Conservation (phyloP, 805 yeast genomes). For the Lipomyces chichibuensis region DNA sequence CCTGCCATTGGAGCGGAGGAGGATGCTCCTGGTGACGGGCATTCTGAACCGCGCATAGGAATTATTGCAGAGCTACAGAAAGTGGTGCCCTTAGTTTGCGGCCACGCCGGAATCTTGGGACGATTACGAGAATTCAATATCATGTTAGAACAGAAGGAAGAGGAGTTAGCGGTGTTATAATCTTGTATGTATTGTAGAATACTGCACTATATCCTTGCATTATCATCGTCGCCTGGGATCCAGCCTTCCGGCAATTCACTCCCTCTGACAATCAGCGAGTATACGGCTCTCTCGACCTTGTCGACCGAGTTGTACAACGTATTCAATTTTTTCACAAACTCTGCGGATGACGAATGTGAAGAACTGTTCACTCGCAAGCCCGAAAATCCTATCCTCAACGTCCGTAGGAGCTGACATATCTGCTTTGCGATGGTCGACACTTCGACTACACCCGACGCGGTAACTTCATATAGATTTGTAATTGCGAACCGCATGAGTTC, state of each 20-base stretch:
- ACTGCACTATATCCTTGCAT: not conserved
- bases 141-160: conserved; percentile 15
- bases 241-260: conserved; percentile 24
- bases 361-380: conserved; percentile 4
- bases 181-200: not conserved
- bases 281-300: conserved; percentile 38
- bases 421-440: conserved; percentile 21
- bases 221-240: conserved; percentile 10
- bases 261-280: conserved; percentile 23
- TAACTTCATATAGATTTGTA: conserved; percentile 35
- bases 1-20: not conserved
- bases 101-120: conserved; percentile 20
- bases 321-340: conserved; percentile 30
- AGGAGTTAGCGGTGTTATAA: not conserved
- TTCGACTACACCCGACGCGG: not conserved
- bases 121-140: conserved; percentile 23
- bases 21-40: not conserved
- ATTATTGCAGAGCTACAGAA: conserved; percentile 24
- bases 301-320: conserved; percentile 31
- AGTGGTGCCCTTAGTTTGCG: conserved; percentile 27
- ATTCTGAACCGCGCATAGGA: conserved; percentile 5
- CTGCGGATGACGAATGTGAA: conserved; percentile 13
- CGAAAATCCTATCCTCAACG: conserved; percentile 24
- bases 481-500: conserved; percentile 50
- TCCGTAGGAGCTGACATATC: conserved; percentile 27